Evolutionary conservation across 2,329 filamentous ascomycete genomes (phyloP), one percentile per base, ranked within the genome.

Genomic region (Colletotrichum cordylinicola): DNA sequence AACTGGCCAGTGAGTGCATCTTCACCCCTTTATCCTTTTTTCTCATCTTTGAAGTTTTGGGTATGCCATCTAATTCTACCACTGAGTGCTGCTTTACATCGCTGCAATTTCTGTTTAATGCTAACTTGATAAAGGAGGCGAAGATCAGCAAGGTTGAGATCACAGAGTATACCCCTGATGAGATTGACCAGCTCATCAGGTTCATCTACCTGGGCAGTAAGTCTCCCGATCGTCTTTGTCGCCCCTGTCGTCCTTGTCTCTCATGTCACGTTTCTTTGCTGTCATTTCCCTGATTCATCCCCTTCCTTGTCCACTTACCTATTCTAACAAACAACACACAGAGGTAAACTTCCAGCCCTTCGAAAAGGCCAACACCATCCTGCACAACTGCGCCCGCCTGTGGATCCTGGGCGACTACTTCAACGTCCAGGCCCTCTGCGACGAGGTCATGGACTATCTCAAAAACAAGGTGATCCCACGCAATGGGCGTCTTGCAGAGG

Each of bases 341-440:
- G 66, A 24, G 15, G 24, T 60, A 24, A 21, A 21, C 31, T 68
- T 68, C 52, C 18, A n/a, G 15, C 48, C 52, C 21, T 43, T 70
- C 3, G 16, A 33, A 16, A 33, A 33, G 5, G 29, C n/a, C 12
- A 29, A 58, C 58, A 70, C 18, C 12, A 33, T 70, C 37, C 16
- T 70, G 12, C 6, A 62, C 56, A 35, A 27, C 18, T 61, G 56
- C 39, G 37, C 29, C 3, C 56, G 48, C 24, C 56, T 70, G 6
- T 70, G 67, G 67, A 43, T 33, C 13, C 37, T 70, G 6, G 67
- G 67, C 6, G 67, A 70, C 67, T 70, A 70, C 67, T 70, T 70
- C 27, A 35, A 48, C 12, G 27, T 70, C 15, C 67, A 37, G 8
- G 18, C 21, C 0, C 37, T 70, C 8, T 70, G 67, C 18, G 27